Evolutionary conservation across 352 stramenopile species (phyloP).

Genomic region (Globisporangium lucens): DNA sequence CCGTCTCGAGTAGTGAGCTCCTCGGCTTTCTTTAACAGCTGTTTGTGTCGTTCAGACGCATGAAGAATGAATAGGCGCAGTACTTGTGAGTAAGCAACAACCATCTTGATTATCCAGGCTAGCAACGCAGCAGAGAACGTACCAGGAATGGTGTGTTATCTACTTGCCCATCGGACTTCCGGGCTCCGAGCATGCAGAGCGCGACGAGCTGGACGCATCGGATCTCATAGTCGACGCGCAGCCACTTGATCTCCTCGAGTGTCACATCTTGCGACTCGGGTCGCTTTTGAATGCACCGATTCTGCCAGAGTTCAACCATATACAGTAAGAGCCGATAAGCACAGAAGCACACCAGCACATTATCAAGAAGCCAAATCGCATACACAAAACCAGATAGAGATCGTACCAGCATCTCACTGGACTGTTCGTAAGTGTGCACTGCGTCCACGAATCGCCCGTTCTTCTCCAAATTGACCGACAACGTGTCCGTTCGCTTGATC

Average conservation of each 20-base stretch:
- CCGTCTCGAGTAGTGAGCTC: slow-evolving; percentile 54
- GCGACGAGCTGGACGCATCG: slow-evolving; percentile 70
- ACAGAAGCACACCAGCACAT: not conserved
- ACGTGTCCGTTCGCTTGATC: slow-evolving; percentile 49
- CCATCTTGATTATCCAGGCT: not conserved
- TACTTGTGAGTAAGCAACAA: not conserved
- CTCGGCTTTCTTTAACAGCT: slow-evolving; percentile 68
- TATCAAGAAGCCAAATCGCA: not conserved
- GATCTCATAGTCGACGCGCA: slow-evolving; percentile 74
- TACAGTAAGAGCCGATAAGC: not conserved
- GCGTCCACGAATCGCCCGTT: slow-evolving; percentile 59
- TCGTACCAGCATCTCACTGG: slow-evolving; percentile 63
- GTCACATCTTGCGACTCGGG: slow-evolving; percentile 42
- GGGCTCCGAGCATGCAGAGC: slow-evolving; percentile 59
- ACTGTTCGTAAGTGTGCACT: slow-evolving; percentile 72
- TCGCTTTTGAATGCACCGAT: slow-evolving; percentile 65
- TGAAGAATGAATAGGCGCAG: not conserved
- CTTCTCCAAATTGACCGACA: slow-evolving; percentile 65
- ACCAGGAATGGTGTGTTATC: slow-evolving; percentile 72
- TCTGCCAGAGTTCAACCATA: slow-evolving; percentile 21
- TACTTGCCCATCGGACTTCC: slow-evolving; percentile 33
- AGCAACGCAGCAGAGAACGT: not conserved
- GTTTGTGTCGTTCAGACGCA: not conserved
- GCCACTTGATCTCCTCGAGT: slow-evolving; percentile 57
- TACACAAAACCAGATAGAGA: not conserved